Conservation (phyloP, 1,139 yeast genomes). For the Chernovozyma aurita region DNA sequence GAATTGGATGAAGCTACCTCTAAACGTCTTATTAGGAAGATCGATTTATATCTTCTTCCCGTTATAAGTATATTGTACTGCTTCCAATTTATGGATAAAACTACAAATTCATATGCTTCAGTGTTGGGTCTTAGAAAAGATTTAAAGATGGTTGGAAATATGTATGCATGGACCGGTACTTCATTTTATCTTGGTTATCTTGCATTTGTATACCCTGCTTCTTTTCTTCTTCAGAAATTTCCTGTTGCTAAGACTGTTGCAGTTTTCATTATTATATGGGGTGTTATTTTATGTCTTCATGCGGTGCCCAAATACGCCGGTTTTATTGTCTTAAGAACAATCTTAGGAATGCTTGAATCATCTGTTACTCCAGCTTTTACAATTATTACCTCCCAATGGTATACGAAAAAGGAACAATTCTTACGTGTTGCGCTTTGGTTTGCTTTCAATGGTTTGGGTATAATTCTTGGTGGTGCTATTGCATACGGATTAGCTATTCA, state of each 20-base stretch:
- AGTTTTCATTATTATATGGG: constrained; percentile 26
- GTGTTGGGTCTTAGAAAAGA: constrained; percentile 52
- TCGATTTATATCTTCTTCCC: constrained; percentile 52
- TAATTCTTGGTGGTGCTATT: constrained; percentile 49
- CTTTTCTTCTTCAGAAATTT: constrained; percentile 32
- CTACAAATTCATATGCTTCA: constrained; percentile 54
- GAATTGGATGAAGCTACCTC: constrained; percentile 16
- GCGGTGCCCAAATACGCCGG: constrained; percentile 27
- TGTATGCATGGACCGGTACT: constrained; percentile 55
- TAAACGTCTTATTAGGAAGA: constrained; percentile 28
- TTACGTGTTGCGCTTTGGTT: constrained; percentile 26
- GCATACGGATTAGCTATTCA: constrained; percentile 43
- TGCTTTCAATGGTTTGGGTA: constrained; percentile 29
- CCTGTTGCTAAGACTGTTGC: constrained; percentile 27
- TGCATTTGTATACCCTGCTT: constrained; percentile 44
- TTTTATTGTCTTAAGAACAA: constrained; percentile 25
- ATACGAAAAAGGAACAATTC: constrained; percentile 19
- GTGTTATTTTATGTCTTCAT: constrained; percentile 23
- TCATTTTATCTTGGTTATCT: constrained; percentile 54
- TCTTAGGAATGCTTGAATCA: constrained; percentile 53
- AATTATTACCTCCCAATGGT: constrained; percentile 38
- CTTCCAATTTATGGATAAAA: constrained; percentile 64
- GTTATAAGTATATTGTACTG: constrained; percentile 52
- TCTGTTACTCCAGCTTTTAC: constrained; percentile 55
- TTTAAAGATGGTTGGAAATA: constrained; percentile 45